These are phyloP conservation scores for Exidia glandulosa DNA, from an alignment of 768 basidiomycete genomes.

Conservation along the genomic window DNA sequence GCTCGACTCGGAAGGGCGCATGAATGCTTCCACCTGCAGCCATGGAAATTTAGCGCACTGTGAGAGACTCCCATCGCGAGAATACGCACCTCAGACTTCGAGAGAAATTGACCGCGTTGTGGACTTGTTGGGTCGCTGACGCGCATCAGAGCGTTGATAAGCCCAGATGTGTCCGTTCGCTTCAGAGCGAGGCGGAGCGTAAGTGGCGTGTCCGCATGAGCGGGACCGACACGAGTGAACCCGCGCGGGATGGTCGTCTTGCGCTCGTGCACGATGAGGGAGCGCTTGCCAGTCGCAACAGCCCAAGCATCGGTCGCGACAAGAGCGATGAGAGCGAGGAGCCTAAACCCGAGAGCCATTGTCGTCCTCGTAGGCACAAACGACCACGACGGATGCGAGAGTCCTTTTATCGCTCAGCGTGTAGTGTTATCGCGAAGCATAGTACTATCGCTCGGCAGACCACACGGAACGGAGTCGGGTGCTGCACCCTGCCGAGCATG, in stretches of 20 bases:
- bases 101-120: not conserved
- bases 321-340: no score
- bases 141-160: not conserved
- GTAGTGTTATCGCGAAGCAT: no score
- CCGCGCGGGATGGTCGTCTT: not conserved
- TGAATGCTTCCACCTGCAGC: slow-evolving; percentile 5
- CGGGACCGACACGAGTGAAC: not conserved
- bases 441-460: no score
- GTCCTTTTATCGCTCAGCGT: no score
- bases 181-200: not conserved
- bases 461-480: no score
- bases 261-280: not conserved
- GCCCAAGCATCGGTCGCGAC: no score
- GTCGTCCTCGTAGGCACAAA: no score
- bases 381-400: no score
- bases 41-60: not conserved
- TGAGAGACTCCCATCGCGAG: not conserved
- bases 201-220: not conserved
- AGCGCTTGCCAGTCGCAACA: no score
- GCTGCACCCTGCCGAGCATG: no score
- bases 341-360: no score
- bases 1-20: slow-evolving; percentile 1
- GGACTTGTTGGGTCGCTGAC: not conserved
- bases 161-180: not conserved
- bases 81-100: not conserved